Evolutionary conservation across 371 early-diverging fungal genomes (phyloP).

Genomic region (Mortierella sp.): DNA sequence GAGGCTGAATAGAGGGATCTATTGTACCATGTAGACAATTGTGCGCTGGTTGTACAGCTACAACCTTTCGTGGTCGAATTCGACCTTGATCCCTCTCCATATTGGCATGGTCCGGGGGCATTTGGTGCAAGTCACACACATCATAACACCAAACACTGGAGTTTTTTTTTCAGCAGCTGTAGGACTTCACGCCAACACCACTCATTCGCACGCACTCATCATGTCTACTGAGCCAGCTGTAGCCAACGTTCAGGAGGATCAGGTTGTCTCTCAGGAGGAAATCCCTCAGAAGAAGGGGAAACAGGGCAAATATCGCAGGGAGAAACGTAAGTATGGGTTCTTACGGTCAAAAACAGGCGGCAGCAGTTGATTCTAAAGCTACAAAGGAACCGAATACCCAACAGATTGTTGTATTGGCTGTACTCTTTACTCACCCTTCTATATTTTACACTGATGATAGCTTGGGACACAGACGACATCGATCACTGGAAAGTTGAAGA

Average conservation of each 20-base stretch:
- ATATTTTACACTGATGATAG: slow-evolving; percentile 44
- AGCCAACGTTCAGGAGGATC: slow-evolving; percentile 21
- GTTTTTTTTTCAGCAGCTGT: no score
- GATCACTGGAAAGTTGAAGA: slow-evolving; percentile 95
- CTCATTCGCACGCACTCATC: slow-evolving; percentile 2
- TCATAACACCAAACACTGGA: no score
- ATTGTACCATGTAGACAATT: no score
- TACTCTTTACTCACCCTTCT: background rate
- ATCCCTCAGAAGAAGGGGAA: slow-evolving; percentile 57
- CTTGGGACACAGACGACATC: slow-evolving; percentile 95
- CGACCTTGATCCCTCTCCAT: no score
- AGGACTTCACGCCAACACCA: background rate
- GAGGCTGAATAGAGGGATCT: no score
- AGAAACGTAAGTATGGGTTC: slow-evolving; percentile 58
- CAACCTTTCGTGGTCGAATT: no score
- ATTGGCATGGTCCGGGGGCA: no score
- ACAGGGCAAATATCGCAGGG: slow-evolving; percentile 64
- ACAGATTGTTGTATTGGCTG: no score
- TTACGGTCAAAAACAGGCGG: background rate
- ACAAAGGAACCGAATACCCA: background rate
- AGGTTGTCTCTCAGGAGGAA: slow-evolving; percentile 19
- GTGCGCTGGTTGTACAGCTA: no score
- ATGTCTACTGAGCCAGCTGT: slow-evolving; percentile 41
- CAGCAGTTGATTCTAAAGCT: no score
- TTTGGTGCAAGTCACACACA: no score